Evolutionary conservation across 148 eudicot genomes (phyloP), one percentile per base, ranked within the genome.

Genomic region (Cornus suecica): DNA sequence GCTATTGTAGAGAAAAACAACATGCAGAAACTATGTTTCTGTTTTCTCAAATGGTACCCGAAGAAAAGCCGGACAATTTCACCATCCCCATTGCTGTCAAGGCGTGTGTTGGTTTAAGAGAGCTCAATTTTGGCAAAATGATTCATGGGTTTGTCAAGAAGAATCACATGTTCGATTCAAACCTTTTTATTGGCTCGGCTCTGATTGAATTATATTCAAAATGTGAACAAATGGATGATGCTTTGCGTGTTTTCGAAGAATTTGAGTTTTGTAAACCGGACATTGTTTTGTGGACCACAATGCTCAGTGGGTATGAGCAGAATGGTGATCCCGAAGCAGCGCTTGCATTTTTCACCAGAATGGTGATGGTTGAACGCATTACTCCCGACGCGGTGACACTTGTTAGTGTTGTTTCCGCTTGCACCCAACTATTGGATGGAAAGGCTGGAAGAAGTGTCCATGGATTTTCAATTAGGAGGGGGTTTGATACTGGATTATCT

Each of bases 171-270:
- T 18, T 77, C 23, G 65, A 79, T 70, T 60, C 29, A 0, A 30
- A 83, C 62, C 16, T 80, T 79, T 83, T 80, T 67, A 73, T 83
- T 32, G 86, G 86, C 68, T 83, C 86, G 32, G 78, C 76, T 23
- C 48, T 83, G 54, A 72, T 83, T 30, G 83, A 83, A 22, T 6
- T 83, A 22, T 83, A 83, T 24, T 73, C 86, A 23, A 83, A 73
- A 83, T 73, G 80, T 74, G 86, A 81, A 24, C 30, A 25, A 16
- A 64, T 80, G 70, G 77, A n/a, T 45, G 76, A 80, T 56, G 78
- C 83, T 28, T 42, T 77, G n/a, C 62, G 81, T 25, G 83, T 80
- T 10, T 83, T 83, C 24, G 81, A 77, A 60, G 81, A 80, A 65
- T 77, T 64, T 71, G 81, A 80, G 69, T 77, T 64, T 71, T 29